Evolutionary conservation across 2,329 filamentous ascomycete species (phyloP), one percentile per base, ranked within the genome.

Genomic region (Colletotrichum falcatum): DNA sequence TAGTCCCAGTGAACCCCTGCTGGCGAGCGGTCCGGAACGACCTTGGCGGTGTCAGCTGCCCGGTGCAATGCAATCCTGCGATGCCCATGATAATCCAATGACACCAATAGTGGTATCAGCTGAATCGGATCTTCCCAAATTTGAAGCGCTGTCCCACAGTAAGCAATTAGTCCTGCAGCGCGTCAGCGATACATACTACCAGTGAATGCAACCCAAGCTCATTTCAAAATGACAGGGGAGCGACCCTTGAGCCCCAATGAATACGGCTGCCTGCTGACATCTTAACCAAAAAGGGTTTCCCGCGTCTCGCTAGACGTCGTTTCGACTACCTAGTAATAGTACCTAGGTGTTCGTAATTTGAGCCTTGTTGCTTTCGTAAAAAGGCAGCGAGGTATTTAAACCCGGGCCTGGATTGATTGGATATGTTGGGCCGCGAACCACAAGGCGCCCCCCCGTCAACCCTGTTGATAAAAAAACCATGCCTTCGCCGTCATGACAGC

Each of bases 11-110:
- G 48, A 42, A 49, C 55, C 69, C 69, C 66, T 69, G 69, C 60
- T 65, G 39, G 55, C 33, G 61, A 56, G 66, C 69, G 55, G 66
- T 66, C 60, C 65, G 55, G 70, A 70, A 70, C 60, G 65, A 68
- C 59, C 58, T 63, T 71, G 49, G 68, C 53, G 68, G 46, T 42
- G 64, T 71, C 58, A 71, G 68, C 59, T 49, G 42, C 48, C 53
- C 53, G 42, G 68, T 68, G 65, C 65, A 68, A 55, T 58, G 46
- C 30, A 46, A 68, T 71, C 68, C 65, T 71, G 65, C 35, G 59
- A 71, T 71, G 53, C 14, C 51, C 35, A 54, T 59, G 53, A 46
- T 30, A 26, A 35, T 70, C 56, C 46, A 48, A 67, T 30, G 44
- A 23, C 42, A 53, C 58, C 67, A 67, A 70, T 70, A 62, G 58